Evolutionary conservation across 1,139 yeast genomes (phyloP), one percentile per base, ranked within the genome.

Genomic region (Yamadazyma sp.): DNA sequence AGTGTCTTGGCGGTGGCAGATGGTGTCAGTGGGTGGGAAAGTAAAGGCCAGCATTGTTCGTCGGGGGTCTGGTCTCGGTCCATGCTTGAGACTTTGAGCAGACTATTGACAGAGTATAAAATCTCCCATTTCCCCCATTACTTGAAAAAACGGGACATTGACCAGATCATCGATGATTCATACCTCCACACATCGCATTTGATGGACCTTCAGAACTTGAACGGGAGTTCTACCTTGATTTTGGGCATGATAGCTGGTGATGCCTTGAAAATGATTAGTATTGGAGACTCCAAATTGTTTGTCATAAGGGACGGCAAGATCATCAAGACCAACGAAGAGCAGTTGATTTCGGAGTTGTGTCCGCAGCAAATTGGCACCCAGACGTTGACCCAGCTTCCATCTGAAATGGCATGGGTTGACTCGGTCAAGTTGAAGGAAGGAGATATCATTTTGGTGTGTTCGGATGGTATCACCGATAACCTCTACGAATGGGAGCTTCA

Each of bases 1-100:
- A 67, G 76, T 6, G 69, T 78, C 21, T 50, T 78, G 37, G 83
- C 79, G 1, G 69, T 78, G 7, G 83, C 84, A 2, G 84, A 78
- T 52, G 84, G 84, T 0, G 81, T 78, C 7, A 70, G 78, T 21
- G 82, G 82, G 2, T 78, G 83, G 83, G 76, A 74, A 60, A 57
- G 70, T 48, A 56, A 70, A 46, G 57, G 70, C 11, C 61, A 59
- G 48, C 62, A 74, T 56, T 42, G 76, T 48, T 53, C 70, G 47
- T 64, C 72, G 7, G 81, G 82, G 1, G 62, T 76, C 11, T 78
- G 82, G 80, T 71, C 82, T 3, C 61, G 83, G 38, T 67, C 77
- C 2, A 72, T 78, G 67, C 57, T 78, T 31, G 82, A 77, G 51
- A 74, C 80, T 11, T 59, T 73, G 41, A 66, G 76, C 51, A 50